Conservation (phyloP, 192 early-diverging fungal species). For the Coemansia sp. region DNA sequence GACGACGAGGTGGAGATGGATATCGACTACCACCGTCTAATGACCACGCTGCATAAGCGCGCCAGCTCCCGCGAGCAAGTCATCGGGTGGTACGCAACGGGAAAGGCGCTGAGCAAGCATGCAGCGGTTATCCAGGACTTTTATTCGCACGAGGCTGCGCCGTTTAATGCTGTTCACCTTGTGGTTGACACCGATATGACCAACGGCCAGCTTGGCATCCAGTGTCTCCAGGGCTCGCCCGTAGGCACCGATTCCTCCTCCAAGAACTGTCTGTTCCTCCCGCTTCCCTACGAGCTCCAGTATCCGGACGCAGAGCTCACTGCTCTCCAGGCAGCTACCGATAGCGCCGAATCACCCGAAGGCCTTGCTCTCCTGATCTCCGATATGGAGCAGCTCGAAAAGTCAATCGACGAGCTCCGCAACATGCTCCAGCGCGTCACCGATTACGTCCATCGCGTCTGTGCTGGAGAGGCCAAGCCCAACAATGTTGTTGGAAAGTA, state of each 20-base stretch:
- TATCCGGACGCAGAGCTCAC: constrained; percentile 88
- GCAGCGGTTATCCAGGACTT: constrained; percentile 77
- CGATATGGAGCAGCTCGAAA: constrained; percentile 92
- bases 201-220: constrained; percentile 69
- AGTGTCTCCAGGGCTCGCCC: constrained; percentile 71
- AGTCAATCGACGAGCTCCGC: constrained; percentile 71
- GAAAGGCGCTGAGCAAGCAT: constrained; percentile 65
- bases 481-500: constrained; percentile 87
- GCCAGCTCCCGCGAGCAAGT: constrained; percentile 88
- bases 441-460: constrained; percentile 65
- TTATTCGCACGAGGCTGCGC: constrained; percentile 75
- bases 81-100: constrained; percentile 92
- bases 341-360: constrained; percentile 45
- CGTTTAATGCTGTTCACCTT: constrained; percentile 75
- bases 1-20: constrained; percentile 82
- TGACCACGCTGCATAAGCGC: constrained; percentile 86
- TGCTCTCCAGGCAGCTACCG: constrained; percentile 57
- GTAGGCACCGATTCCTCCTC: constrained; percentile 71
- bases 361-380: constrained; percentile 64
- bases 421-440: constrained; percentile 83
- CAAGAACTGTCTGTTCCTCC: constrained; percentile 88
- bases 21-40: constrained; percentile 82
- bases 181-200: constrained; percentile 82
- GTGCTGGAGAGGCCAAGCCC: constrained; percentile 48
- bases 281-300: constrained; percentile 85